Percentiles rank a stretch among this genome's conserved stretches.
Conservation (phyloP, 2,329 filamentous ascomycete genomes). For the Arthrocladium fulminans region DNA sequence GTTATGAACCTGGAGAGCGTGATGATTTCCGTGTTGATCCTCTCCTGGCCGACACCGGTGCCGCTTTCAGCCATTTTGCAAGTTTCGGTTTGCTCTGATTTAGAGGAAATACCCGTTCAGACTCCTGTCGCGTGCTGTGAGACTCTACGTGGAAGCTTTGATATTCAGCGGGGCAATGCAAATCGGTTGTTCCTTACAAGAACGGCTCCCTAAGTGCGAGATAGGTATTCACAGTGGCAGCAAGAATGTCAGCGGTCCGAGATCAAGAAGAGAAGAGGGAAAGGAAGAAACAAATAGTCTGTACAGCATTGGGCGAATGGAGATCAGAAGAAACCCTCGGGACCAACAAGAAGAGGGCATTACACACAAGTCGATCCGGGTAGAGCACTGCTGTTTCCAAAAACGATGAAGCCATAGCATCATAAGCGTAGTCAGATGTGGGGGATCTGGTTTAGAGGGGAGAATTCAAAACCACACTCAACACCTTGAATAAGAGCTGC, state of each 20-base stretch:
- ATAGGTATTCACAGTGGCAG: not conserved
- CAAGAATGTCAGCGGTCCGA: not conserved
- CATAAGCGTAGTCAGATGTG: not conserved
- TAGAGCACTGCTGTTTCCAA: not conserved
- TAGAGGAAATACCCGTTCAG: not conserved
- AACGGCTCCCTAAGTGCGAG: not conserved
- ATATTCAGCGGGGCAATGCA: no score
- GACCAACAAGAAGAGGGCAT: not conserved
- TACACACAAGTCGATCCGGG: not conserved
- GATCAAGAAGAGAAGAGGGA: not conserved
- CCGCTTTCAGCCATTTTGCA: conserved; percentile 23
- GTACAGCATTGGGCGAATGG: not conserved
- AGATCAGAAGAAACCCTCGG: not conserved
- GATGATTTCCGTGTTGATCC: conserved; percentile 91
- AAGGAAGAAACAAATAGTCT: not conserved
- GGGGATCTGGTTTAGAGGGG: conserved; percentile 2
- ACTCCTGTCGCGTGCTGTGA: no score
- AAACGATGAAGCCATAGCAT: not conserved
- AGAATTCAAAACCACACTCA: not conserved
- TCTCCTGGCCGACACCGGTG: conserved; percentile 55
- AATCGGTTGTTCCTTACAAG: not conserved
- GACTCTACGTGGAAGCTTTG: no score
- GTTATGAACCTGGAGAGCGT: conserved; percentile 93
- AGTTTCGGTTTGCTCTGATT: not conserved
- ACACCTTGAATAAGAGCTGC: not conserved